Percentiles rank a stretch among this genome's conserved stretches.
Conservation (phyloP, 2,329 filamentous ascomycete species). For the Colletotrichum cereale region DNA sequence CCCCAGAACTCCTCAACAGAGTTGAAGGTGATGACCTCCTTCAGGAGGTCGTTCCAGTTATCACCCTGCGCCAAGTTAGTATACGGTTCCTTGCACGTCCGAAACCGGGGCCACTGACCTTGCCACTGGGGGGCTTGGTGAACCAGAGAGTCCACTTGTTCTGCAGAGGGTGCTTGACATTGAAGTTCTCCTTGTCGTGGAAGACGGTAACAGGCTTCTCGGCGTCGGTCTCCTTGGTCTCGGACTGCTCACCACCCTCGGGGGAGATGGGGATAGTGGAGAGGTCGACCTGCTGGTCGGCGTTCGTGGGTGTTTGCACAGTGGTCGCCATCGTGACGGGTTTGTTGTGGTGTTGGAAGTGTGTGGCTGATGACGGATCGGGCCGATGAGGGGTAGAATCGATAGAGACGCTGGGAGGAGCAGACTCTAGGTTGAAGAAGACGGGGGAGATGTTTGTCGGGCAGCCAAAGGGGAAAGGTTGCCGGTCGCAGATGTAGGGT, state of each 20-base stretch:
- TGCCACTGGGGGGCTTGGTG: slow-evolving; percentile 96
- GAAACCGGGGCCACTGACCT: slow-evolving; percentile 67
- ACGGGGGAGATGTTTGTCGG: slow-evolving; percentile 18
- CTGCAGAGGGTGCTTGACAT: slow-evolving; percentile 98
- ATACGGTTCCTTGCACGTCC: slow-evolving; percentile 42
- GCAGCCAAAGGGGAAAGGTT: slow-evolving; percentile 6
- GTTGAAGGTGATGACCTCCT: slow-evolving; percentile 98
- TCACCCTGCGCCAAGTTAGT: slow-evolving; percentile 75
- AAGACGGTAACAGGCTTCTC: slow-evolving; percentile 90
- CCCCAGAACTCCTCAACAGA: slow-evolving; percentile 99
- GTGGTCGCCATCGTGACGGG: slow-evolving; percentile 52
- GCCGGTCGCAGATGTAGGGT: slow-evolving; percentile 23
- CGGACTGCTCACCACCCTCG: slow-evolving; percentile 66
- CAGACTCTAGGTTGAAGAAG: slow-evolving; percentile 22
- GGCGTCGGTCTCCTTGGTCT: slow-evolving; percentile 62
- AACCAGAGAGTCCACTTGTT: slow-evolving; percentile 99
- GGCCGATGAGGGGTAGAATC: slow-evolving; percentile 23
- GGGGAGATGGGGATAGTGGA: slow-evolving; percentile 77
- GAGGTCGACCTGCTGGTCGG: slow-evolving; percentile 70
- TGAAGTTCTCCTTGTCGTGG: slow-evolving; percentile 99
- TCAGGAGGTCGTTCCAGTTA: slow-evolving; percentile 98
- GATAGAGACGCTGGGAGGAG: slow-evolving; percentile 26
- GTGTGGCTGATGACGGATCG: slow-evolving; percentile 21
- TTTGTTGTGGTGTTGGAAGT: slow-evolving; percentile 27
- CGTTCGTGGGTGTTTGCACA: slow-evolving; percentile 42